Percentiles rank a stretch among this genome's conserved stretches.
These are phyloP conservation scores for Castanea crenata DNA, from an alignment of 306 rosid species.

Conservation along the genomic window DNA sequence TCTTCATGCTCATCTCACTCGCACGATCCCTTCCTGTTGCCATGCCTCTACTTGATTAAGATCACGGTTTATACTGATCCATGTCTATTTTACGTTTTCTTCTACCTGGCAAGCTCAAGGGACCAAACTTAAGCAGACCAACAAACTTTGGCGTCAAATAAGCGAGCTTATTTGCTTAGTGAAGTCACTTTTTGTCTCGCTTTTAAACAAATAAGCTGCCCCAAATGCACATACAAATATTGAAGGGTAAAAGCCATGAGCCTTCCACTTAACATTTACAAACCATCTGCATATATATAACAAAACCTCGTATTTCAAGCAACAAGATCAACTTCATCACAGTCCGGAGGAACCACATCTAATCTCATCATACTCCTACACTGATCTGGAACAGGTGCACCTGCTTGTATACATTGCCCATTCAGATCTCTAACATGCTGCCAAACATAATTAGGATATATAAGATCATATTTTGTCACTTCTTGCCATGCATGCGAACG, in stretches of 20 bases:
- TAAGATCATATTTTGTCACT: slow-evolving; percentile 63
- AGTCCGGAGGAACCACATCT: slow-evolving; percentile 67
- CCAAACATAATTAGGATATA: slow-evolving; percentile 70
- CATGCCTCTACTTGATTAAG: not conserved
- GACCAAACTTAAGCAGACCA: not conserved
- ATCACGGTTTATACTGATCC: not conserved
- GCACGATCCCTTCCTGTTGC: not conserved
- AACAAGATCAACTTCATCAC: slow-evolving; percentile 77
- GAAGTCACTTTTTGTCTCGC: too few relatives aligned
- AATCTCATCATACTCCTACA: slow-evolving; percentile 84
- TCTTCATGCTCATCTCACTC: not conserved
- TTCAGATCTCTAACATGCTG: slow-evolving; percentile 59
- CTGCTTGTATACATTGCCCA: slow-evolving; percentile 70
- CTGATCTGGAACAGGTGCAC: slow-evolving; percentile 65
- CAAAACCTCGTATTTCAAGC: slow-evolving; percentile 30
- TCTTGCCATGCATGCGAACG: slow-evolving; percentile 96
- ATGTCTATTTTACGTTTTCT: not conserved
- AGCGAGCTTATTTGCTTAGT: too few relatives aligned
- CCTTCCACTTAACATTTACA: not conserved
- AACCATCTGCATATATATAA: not conserved
- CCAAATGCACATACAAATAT: not conserved
- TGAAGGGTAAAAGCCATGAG: not conserved
- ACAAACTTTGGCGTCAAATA: too few relatives aligned
- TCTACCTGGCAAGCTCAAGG: not conserved
- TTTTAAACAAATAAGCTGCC: too few relatives aligned